These are phyloP conservation scores for Podospora fimiseda DNA, from an alignment of 495 filamentous ascomycete genomes.

Conservation along the genomic window DNA sequence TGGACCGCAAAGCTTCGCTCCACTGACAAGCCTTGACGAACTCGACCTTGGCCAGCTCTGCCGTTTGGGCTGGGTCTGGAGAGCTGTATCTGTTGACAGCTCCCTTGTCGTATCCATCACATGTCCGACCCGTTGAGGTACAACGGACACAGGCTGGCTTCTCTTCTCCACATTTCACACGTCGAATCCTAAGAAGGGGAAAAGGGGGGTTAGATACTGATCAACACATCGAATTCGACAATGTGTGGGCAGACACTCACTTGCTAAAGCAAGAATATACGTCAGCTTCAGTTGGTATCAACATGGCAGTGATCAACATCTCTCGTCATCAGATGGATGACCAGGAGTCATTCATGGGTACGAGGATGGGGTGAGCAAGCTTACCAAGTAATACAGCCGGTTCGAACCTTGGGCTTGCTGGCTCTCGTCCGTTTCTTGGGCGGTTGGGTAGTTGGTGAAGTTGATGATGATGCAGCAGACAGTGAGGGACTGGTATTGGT, in stretches of 20 bases:
- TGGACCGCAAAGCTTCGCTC: constrained; percentile 27
- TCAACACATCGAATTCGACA: neutral
- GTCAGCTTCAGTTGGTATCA: neutral
- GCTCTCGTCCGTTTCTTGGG: constrained; percentile 26
- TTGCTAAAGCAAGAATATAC: constrained; percentile 11
- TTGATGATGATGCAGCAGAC: constrained; percentile 2
- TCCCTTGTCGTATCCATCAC: constrained; percentile 34
- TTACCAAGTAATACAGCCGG: constrained; percentile 30
- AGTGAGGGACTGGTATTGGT: constrained; percentile 11
- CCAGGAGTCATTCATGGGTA: too few relatives aligned
- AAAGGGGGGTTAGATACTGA: neutral
- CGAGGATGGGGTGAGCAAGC: neutral
- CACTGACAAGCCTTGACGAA: constrained; percentile 27
- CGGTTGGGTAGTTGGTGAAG: neutral
- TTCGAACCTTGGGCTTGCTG: constrained; percentile 30
- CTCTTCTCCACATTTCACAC: constrained; percentile 39
- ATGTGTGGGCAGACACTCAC: constrained; percentile 9
- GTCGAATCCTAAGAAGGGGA: constrained; percentile 18
- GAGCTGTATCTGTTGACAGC: constrained; percentile 16
- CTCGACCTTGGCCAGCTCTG: constrained; percentile 25
- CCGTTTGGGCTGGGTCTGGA: constrained; percentile 7
- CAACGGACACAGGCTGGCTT: constrained; percentile 36
- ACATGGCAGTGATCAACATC: neutral
- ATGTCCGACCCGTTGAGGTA: constrained; percentile 37
- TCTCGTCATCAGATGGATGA: too few relatives aligned